Percentiles rank a stretch among this genome's conserved stretches.
phyloP scores from a whole-genome alignment of 2,329 filamentous ascomycete species.

The Xylaria polymorpha region DNA sequence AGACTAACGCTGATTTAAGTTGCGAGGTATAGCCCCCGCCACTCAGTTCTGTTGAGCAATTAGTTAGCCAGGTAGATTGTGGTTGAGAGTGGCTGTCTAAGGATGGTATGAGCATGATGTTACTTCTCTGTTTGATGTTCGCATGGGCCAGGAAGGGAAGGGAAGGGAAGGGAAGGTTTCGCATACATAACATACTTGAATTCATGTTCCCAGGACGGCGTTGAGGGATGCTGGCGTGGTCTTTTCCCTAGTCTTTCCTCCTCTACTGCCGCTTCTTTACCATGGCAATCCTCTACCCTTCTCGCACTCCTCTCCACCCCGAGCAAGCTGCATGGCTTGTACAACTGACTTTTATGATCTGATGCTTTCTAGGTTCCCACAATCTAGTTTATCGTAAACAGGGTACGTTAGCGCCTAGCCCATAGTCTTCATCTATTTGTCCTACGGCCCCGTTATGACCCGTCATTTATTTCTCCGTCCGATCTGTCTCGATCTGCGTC shows the following conservation, averaged over 20 bases:
- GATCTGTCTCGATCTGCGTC: background rate
- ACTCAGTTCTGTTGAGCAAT: slow-evolving; percentile 10
- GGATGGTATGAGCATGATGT: background rate
- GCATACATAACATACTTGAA: slow-evolving; percentile 29
- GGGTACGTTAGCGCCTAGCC: slow-evolving; percentile 13
- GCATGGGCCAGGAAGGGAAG: background rate
- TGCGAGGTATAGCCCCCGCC: background rate
- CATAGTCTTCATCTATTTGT: background rate
- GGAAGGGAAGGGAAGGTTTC: background rate
- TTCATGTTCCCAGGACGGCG: slow-evolving; percentile 30
- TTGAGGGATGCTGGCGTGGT: slow-evolving; percentile 22
- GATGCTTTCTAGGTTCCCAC: background rate
- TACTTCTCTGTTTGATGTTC: background rate
- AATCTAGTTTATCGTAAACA: slow-evolving; percentile 2
- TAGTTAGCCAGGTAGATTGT: slow-evolving; percentile 12
- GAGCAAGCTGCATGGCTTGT: background rate
- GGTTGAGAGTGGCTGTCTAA: background rate
- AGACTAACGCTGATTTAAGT: slow-evolving; percentile 4
- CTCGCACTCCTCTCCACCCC: background rate
- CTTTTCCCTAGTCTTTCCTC: slow-evolving; percentile 12
- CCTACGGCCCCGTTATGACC: background rate
- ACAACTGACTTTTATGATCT: slow-evolving; percentile 14
- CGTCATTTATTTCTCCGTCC: background rate
- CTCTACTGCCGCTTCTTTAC: background rate
- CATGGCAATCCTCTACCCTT: background rate